Percentiles rank a stretch among this genome's conserved stretches.
These are phyloP conservation scores for Pestalotiopsis sp. DNA, from an alignment of 2,329 filamentous ascomycete species.

Conservation along the genomic window DNA sequence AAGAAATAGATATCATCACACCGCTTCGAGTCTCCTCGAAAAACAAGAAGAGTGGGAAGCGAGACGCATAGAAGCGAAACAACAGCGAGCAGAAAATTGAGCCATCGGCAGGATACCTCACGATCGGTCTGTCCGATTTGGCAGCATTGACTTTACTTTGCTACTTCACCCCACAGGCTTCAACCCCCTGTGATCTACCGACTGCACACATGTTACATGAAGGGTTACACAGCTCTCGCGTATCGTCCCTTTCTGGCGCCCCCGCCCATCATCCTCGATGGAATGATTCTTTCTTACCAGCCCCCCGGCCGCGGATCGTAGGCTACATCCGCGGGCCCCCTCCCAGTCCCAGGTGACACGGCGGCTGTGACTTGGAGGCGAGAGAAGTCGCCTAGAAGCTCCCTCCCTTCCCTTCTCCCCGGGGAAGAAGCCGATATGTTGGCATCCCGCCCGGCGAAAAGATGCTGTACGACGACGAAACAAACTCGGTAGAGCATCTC, in stretches of 20 bases:
- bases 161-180: no score
- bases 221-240: neutral
- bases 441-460: neutral
- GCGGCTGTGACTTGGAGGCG: no score
- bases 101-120: neutral
- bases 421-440: neutral
- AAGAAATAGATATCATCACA: neutral
- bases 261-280: neutral
- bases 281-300: no score
- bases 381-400: neutral
- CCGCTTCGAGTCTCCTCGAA: neutral
- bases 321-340: no score
- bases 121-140: neutral
- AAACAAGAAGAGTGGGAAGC: neutral
- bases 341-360: no score
- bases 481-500: no score
- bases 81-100: neutral
- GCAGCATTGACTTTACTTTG: neutral
- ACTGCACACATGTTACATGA: neutral
- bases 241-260: neutral
- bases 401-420: neutral
- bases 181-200: neutral
- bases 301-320: no score
- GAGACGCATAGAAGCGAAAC: neutral
- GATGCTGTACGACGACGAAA: neutral